Base-by-base conservation (phyloP, 2,329 filamentous ascomycete genomes). In the Microsporum audouinii region DNA sequence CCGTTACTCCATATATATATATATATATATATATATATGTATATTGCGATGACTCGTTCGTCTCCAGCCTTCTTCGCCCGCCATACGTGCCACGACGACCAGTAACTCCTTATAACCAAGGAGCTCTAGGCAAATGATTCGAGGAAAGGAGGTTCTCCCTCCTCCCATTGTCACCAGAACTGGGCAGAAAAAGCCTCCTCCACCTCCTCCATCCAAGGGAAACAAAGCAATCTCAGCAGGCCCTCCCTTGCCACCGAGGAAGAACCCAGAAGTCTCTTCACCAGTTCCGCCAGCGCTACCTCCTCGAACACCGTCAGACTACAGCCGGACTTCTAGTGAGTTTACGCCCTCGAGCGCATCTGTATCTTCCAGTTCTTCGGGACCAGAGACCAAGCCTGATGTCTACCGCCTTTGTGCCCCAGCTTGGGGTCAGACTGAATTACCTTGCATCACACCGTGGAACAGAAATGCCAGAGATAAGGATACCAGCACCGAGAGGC, bases 401-500 rank as follows among this genome's bases (percentile, higher is more conserved):
- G 72, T 75, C 43, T 23, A 59, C 17, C 51, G 17, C 3, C 71
- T 81, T 56, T 78, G 78, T 66, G 80, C 83, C 4, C 83, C 84
- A 7, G 78, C 79, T 55, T 86, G 79, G 72, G 81, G 82, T 63
- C 78, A 82, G 57, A 70, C 77, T 12, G 76, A 78, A 41, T 71
- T 85, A 7, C 83, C 83, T 58, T 74, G 78, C 45, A 34, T 72
- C 84, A 39, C 82, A 82, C 57, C 77, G 79, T 0, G 82, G 79
- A 66, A 71, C 73, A 59, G 59, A 34, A 31, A 31, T 5, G n/a
- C 51, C 5, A 36, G 6, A 55, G 33, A 55, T 10, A 70, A 69
- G 62, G 68, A 73, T 61, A 63, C 62, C 2, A 61, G 33, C 33
- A 29, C 64, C n/a, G 65, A 66, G 6, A 69, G 67, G 45, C 64